Evolutionary conservation across 805 yeast species (phyloP).

Genomic region (Komagataella pseudopastoris): DNA sequence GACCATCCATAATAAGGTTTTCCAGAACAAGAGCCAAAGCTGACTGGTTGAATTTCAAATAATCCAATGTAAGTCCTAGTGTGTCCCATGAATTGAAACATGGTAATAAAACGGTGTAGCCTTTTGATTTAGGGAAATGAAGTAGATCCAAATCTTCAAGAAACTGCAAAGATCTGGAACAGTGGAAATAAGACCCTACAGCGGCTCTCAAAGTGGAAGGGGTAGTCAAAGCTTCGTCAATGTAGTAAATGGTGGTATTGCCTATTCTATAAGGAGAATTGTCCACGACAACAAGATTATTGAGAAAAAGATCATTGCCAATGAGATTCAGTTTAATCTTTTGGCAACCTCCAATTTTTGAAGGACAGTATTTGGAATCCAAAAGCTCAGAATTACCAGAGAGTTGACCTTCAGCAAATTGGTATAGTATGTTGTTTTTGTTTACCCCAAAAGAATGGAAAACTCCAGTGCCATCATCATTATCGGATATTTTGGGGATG

Average conservation of each 20-base stretch:
- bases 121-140: slow-evolving; percentile 31
- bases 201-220: slow-evolving; percentile 58
- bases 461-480: slow-evolving; percentile 9
- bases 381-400: slow-evolving; percentile 24
- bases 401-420: slow-evolving; percentile 38
- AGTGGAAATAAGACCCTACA: slow-evolving; percentile 46
- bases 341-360: slow-evolving; percentile 55
- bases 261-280: slow-evolving; percentile 37
- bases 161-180: slow-evolving; percentile 51
- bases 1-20: slow-evolving; percentile 45
- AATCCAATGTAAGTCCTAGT: slow-evolving; percentile 45
- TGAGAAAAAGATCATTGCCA: slow-evolving; percentile 27
- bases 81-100: slow-evolving; percentile 61
- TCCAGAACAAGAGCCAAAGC: slow-evolving; percentile 39
- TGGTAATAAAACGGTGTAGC: slow-evolving; percentile 72
- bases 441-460: neutral
- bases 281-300: slow-evolving; percentile 39
- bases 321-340: slow-evolving; percentile 26
- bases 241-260: slow-evolving; percentile 50
- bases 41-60: slow-evolving; percentile 37
- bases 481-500: slow-evolving; percentile 7
- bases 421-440: slow-evolving; percentile 37
- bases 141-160: slow-evolving; percentile 38
- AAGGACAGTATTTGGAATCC: slow-evolving; percentile 41
- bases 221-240: slow-evolving; percentile 43